phyloP scores from a whole-genome alignment of 148 eudicot species.

The Linanthus parryae region DNA sequence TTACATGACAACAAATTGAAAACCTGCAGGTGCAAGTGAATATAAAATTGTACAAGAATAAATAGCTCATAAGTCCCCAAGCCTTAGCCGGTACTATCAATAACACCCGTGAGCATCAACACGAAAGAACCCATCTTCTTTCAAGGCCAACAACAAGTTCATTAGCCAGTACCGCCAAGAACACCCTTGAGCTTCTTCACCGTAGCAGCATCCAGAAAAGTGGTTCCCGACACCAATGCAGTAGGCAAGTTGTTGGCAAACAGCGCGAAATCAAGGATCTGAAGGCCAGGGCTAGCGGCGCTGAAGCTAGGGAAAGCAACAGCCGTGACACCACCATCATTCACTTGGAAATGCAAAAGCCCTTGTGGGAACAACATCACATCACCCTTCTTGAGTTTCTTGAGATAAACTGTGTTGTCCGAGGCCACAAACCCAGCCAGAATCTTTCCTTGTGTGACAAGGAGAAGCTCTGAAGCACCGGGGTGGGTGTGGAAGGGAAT shows the following conservation, averaged over 20 bases:
- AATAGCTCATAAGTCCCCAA: background rate
- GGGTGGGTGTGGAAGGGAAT: conserved; percentile 92
- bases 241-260: conserved; percentile 57
- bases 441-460: conserved; percentile 50
- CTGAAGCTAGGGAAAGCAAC: conserved; percentile 54
- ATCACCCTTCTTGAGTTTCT: conserved; percentile 53
- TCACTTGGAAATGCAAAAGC: conserved; percentile 70
- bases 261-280: conserved; percentile 61
- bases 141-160: too few relatives aligned
- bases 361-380: conserved; percentile 81
- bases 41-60: background rate
- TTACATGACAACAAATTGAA: background rate
- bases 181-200: conserved; percentile 78
- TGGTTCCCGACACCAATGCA: conserved; percentile 33
- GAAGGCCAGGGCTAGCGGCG: conserved; percentile 69
- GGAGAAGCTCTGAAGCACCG: conserved; percentile 43
- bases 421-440: conserved; percentile 68
- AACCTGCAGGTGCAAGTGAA: background rate
- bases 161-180: conserved; percentile 58
- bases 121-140: background rate
- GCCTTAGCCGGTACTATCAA: too few relatives aligned
- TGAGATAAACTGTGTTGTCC: conserved; percentile 40
- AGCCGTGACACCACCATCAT: conserved; percentile 35
- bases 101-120: too few relatives aligned
- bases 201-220: conserved; percentile 52